Base-by-base conservation (phyloP, 2,329 filamentous ascomycete genomes). In the Didymella pinodella region DNA sequence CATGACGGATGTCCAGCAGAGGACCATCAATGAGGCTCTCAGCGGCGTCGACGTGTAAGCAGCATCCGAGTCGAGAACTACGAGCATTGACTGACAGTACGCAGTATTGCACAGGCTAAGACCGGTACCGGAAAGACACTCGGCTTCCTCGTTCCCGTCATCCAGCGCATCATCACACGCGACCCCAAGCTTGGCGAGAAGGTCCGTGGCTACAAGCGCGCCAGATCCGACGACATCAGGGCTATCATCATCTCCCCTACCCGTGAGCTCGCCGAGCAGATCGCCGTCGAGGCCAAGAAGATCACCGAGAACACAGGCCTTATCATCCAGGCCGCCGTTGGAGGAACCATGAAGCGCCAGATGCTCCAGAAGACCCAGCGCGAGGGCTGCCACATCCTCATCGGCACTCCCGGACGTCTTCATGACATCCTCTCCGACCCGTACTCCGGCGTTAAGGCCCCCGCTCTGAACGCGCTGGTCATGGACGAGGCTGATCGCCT, bases 121-220 rank as follows among this genome's bases (percentile, higher is more conserved):
- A 99, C 95, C 8, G 95, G 95, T 75, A 98, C 95, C 4, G 95
- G 95, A 75, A 99, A 99, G 81, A 99, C 95, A 0, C 81, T 98
- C 57, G 95, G 92, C 34, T 99, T 98, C 82, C 84, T 99, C 25
- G 80, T 98, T 7, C 95, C 95, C 49, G 82, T 93, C 7, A 80
- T 98, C 51, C 92, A 97, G 75, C 88, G 88, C 59, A 90, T 97
- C 72, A 81, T 96, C 61, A 76, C 79, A 20, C 79, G 83, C 59
- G 86, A 92, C 64, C 86, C 88, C 0, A 77, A 80, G 0, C 83
- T 96, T 32, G 86, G 84, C 51, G 75, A 80, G 36, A 81, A 74
- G 60, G 65, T 67, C 57, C 67, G 72, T 73, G 54, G 73, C 20
- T 70, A 72, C 62, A 75, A 74, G 63, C 66, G 89, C 36, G 76